Conservation (phyloP, 495 filamentous ascomycete genomes). For the Sphaerosporella brunnea region DNA sequence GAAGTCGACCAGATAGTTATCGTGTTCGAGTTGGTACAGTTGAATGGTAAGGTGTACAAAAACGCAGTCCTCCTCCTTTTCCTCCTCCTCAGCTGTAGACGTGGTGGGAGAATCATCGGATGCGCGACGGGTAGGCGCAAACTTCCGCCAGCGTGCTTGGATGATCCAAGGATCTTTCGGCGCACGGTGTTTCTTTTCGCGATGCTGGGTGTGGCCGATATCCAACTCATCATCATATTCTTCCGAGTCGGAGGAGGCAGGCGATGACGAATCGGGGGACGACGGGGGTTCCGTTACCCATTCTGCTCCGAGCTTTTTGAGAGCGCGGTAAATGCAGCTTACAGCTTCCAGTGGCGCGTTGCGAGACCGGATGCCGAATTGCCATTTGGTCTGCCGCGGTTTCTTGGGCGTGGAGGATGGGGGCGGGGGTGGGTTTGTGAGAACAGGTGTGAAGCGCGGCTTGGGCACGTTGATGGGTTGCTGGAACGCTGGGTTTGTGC, state of each 20-base stretch:
- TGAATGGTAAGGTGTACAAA: conserved; percentile 89
- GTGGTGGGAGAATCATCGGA: conserved; percentile 22
- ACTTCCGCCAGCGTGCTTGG: conserved; percentile 51
- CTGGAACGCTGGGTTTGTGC: conserved; percentile 9
- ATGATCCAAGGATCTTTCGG: conserved; percentile 95
- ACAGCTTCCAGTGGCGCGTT: conserved; percentile 90
- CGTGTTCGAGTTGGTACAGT: conserved; percentile 83
- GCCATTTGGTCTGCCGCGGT: conserved; percentile 64
- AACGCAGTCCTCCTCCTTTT: conserved; percentile 35
- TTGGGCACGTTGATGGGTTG: neutral
- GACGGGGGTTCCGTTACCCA: conserved; percentile 42
- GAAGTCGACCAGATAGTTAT: conserved; percentile 93
- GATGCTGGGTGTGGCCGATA: conserved; percentile 1
- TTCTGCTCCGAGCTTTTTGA: conserved; percentile 67
- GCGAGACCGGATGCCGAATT: conserved; percentile 86
- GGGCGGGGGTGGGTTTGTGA: conserved; percentile 2
- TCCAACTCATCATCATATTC: conserved; percentile 11
- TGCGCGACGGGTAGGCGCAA: conserved; percentile 12
- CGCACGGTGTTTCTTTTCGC: conserved; percentile 27
- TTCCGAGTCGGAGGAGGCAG: conserved; percentile 14
- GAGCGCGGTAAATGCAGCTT: conserved; percentile 78
- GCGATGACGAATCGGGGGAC: neutral
- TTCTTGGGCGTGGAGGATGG: conserved; percentile 34
- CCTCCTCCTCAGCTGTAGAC: conserved; percentile 27
- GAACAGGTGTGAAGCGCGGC: neutral